Conservation (phyloP, 2,329 filamentous ascomycete genomes). For the Penicillium sp. region DNA sequence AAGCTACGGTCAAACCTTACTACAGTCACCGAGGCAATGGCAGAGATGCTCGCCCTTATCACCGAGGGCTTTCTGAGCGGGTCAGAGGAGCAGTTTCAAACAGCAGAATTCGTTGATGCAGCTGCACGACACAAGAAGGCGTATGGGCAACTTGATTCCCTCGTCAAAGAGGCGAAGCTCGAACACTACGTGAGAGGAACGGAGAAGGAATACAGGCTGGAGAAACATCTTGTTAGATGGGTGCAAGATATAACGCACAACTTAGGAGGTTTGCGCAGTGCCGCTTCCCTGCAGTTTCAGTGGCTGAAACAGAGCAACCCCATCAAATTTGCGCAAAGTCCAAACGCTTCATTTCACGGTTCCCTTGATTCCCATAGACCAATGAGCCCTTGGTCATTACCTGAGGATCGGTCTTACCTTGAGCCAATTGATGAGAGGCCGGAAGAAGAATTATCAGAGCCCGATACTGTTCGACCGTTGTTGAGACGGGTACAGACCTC, state of each 20-base stretch:
- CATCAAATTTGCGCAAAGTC: conserved; percentile 25
- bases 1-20: conserved; percentile 76
- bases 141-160: conserved; percentile 73
- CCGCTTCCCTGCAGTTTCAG: conserved; percentile 85
- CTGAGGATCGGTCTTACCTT: conserved; percentile 55
- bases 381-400: conserved; percentile 39
- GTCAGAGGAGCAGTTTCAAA: conserved; percentile 75
- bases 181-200: conserved; percentile 84
- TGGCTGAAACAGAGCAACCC: conserved; percentile 69
- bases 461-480: conserved; percentile 4
- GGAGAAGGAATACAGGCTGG: conserved; percentile 77
- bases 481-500: conserved; percentile 17
- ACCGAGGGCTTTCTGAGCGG: conserved; percentile 84
- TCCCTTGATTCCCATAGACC: conserved; percentile 23
- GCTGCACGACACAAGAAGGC: conserved; percentile 68
- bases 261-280: conserved; percentile 86
- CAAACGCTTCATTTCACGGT: conserved; percentile 24
- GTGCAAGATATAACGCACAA: conserved; percentile 86
- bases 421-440: conserved; percentile 68
- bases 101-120: conserved; percentile 67
- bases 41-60: conserved; percentile 80
- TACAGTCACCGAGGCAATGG: conserved; percentile 74
- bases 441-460: conserved; percentile 56
- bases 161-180: conserved; percentile 82
- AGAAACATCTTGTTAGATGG: conserved; percentile 79